Base-by-base conservation (phyloP, 2,329 filamentous ascomycete species). In the Xylariaceae sp. region DNA sequence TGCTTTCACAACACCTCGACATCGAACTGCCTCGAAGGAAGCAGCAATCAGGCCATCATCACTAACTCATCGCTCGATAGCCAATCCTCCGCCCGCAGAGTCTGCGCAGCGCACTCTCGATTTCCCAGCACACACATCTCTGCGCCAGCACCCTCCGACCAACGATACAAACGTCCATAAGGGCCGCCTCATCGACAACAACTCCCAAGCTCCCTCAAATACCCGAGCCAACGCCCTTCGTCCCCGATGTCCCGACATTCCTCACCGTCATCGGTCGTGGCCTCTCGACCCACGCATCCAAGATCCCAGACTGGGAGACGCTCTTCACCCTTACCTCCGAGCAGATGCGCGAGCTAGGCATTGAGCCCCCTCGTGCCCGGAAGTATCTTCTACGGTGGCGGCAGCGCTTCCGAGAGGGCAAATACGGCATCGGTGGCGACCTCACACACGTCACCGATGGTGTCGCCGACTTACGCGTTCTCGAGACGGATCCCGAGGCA, bases 221-320 rank as follows among this genome's bases (percentile, higher is more conserved):
- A 31, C 92, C 92, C 2, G 66, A 78, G 19, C 88, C 91, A 1
- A 96, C 88, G 36, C 89, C 90, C 1, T 91, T 96, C 64, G 86
- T 96, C 38, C 93, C 92, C 31, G 87, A 97, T 69, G 84, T 90
- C 39, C 69, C 80, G 62, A 94, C 92, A 14, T 96, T 99, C 72
- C 86, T 97, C 57, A 90, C 82, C 34, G 79, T 97, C 54, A 97
- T 97, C 72, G 94, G 94, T 62, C 92, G 94, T 58, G 86, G 86
- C 63, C 84, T 97, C 63, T 85, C 81, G 65, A 84, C 88, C 66
- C 90, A 97, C 75, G 82, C 88, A 45, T 78, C 83, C 72, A 97
- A 97, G 72, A 90, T 99, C 63, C 84, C 89, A 2, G 87, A 88
- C 11, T 97, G 94, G 94, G 88, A 94, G 48, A 83, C 89, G 6